Evolutionary conservation across 495 filamentous ascomycete genomes (phyloP).

Genomic region (Parathielavia appendiculata): DNA sequence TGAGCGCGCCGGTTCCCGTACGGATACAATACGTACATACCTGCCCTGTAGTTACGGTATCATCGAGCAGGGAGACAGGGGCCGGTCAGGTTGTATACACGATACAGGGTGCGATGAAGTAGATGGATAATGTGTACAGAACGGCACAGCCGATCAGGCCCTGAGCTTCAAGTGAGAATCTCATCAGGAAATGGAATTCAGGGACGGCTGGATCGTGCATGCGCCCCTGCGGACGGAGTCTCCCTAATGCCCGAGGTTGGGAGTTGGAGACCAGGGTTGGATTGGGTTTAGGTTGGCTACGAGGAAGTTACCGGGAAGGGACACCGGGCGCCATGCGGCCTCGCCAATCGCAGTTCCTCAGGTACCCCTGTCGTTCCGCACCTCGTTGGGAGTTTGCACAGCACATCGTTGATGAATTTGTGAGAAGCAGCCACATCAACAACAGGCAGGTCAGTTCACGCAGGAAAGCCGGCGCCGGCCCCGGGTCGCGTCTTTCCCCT

Average conservation of each 20-base stretch:
- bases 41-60: too few relatives aligned
- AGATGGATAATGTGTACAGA: too few relatives aligned
- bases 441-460: conserved; percentile 30
- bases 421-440: conserved; percentile 31
- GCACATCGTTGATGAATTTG: conserved; percentile 27
- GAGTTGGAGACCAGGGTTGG: background rate
- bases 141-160: too few relatives aligned
- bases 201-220: conserved; percentile 20
- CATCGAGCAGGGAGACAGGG: background rate
- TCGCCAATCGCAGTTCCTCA: conserved; percentile 9
- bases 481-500: conserved; percentile 38
- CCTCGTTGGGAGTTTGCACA: conserved; percentile 11
- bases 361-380: background rate
- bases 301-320: conserved; percentile 13
- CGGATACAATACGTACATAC: too few relatives aligned
- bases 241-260: conserved; percentile 19
- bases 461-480: conserved; percentile 38
- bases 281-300: background rate
- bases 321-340: conserved; percentile 1
- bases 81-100: conserved; percentile 5
- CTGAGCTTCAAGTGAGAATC: background rate
- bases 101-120: too few relatives aligned
- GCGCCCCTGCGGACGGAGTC: conserved; percentile 9
- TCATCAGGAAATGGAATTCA: conserved; percentile 7
- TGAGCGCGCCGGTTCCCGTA: background rate